Evolutionary conservation across 768 basidiomycete species (phyloP).

Genomic region (Russula dissimulans): DNA sequence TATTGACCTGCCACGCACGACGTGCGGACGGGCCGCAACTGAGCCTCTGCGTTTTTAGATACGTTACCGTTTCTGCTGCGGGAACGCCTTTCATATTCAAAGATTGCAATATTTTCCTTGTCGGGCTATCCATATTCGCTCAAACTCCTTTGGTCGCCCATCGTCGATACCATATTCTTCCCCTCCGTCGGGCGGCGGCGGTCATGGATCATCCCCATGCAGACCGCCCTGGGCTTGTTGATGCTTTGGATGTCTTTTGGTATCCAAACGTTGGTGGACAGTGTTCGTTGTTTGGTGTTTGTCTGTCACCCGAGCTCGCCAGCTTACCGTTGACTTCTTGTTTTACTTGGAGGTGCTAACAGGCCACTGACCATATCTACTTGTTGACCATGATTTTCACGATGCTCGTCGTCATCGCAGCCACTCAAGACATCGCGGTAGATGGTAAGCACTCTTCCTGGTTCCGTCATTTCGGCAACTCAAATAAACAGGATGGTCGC

Average conservation of each 20-base stretch:
- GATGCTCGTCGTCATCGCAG: slow-evolving; percentile 88
- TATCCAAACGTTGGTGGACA: slow-evolving; percentile 65
- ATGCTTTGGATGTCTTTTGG: slow-evolving; percentile 73
- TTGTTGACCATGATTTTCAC: slow-evolving; percentile 85
- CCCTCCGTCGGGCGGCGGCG: slow-evolving; percentile 81
- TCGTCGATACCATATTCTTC: slow-evolving; percentile 86
- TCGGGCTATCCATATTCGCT: slow-evolving; percentile 93
- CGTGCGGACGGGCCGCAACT: slow-evolving; percentile 30
- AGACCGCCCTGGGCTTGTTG: slow-evolving; percentile 74
- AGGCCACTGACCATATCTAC: slow-evolving; percentile 76
- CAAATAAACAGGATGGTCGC: slow-evolving; percentile 52
- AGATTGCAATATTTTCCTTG: slow-evolving; percentile 88
- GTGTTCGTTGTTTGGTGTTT: slow-evolving; percentile 39
- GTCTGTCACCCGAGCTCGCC: not conserved
- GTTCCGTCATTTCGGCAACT: slow-evolving; percentile 29
- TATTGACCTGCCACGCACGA: no score
- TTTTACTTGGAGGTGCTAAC: slow-evolving; percentile 5
- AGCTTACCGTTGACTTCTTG: not conserved
- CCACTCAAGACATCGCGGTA: slow-evolving; percentile 98
- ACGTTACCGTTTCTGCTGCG: slow-evolving; percentile 94
- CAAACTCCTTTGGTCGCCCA: slow-evolving; percentile 94
- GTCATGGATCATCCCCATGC: slow-evolving; percentile 99
- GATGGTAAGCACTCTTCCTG: slow-evolving; percentile 55
- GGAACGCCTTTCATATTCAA: slow-evolving; percentile 93
- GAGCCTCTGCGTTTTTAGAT: slow-evolving; percentile 36